Conservation (phyloP, 805 yeast genomes). For the Wickerhamiella musiphila region DNA sequence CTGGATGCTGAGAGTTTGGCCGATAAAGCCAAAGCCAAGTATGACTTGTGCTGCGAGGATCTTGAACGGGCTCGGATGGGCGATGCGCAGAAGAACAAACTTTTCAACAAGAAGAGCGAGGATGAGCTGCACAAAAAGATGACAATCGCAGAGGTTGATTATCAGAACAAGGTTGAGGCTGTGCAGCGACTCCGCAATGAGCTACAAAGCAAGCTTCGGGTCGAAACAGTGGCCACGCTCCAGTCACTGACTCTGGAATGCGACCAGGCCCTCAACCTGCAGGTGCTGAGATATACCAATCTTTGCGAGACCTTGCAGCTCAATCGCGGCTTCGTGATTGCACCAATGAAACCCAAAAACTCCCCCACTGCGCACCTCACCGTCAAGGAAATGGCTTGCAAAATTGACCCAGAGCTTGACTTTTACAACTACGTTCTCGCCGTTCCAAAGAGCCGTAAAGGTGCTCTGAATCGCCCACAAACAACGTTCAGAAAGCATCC, state of each 20-base stretch:
- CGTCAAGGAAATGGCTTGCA: slow-evolving; percentile 58
- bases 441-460: slow-evolving; percentile 15
- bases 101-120: slow-evolving; percentile 77
- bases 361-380: slow-evolving; percentile 32
- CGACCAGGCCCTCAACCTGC: slow-evolving; percentile 79
- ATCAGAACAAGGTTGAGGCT: slow-evolving; percentile 53
- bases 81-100: slow-evolving; percentile 72
- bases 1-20: slow-evolving; percentile 66
- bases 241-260: slow-evolving; percentile 68
- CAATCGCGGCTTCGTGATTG: slow-evolving; percentile 67
- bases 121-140: slow-evolving; percentile 74
- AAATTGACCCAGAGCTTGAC: slow-evolving; percentile 71
- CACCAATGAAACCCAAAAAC: slow-evolving; percentile 44
- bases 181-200: slow-evolving; percentile 62
- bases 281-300: slow-evolving; percentile 75
- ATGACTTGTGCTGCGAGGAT: slow-evolving; percentile 68
- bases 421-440: slow-evolving; percentile 46
- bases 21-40: slow-evolving; percentile 70
- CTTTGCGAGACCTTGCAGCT: slow-evolving; percentile 69
- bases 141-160: slow-evolving; percentile 72
- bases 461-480: slow-evolving; percentile 19
- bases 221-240: slow-evolving; percentile 51
- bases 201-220: slow-evolving; percentile 56
- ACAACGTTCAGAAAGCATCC: slow-evolving; percentile 21
- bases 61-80: slow-evolving; percentile 63